A percentile compares a stretch with the other conserved stretches of the same genome.
Conservation (phyloP, 768 basidiomycete genomes). For the Russula vinacea region DNA sequence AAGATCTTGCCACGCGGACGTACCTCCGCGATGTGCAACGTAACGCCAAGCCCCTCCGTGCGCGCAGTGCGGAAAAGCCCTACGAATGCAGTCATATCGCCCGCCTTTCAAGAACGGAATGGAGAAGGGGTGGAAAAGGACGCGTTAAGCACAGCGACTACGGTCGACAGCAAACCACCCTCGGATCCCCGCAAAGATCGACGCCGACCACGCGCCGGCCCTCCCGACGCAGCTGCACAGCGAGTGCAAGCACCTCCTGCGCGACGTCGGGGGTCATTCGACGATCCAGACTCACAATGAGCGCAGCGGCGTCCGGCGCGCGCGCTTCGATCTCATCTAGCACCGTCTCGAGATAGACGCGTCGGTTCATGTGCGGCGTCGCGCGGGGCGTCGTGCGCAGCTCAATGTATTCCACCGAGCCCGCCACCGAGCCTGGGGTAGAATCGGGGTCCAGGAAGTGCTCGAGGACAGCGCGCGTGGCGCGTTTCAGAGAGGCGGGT, state of each 20-base stretch:
- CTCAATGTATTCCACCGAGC: conserved; percentile 74
- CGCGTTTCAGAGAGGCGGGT: conserved; percentile 50
- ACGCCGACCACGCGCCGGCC: conserved; percentile 71
- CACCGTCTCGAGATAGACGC: conserved; percentile 61
- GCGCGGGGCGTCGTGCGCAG: conserved; percentile 75
- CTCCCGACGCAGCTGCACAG: conserved; percentile 49
- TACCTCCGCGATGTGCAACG: conserved; percentile 82
- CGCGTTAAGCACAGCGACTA: too few relatives aligned
- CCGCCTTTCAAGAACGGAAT: conserved; percentile 39
- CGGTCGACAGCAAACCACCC: conserved; percentile 31
- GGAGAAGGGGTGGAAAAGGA: neutral
- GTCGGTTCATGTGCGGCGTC: conserved; percentile 55
- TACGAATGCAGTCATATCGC: conserved; percentile 52
- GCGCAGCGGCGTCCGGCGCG: conserved; percentile 44
- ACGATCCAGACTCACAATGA: conserved; percentile 77
- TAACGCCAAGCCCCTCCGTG: conserved; percentile 62
- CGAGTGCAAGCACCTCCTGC: conserved; percentile 55
- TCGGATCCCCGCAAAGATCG: conserved; percentile 78
- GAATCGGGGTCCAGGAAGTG: conserved; percentile 51
- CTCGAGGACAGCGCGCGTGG: conserved; percentile 61
- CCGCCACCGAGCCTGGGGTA: neutral
- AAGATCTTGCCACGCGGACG: neutral
- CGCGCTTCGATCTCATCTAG: conserved; percentile 64
- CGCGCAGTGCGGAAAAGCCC: conserved; percentile 54
- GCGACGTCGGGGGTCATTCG: conserved; percentile 54